Base-by-base conservation (phyloP, 2,329 filamentous ascomycete genomes). In the Diaporthe sp. region DNA sequence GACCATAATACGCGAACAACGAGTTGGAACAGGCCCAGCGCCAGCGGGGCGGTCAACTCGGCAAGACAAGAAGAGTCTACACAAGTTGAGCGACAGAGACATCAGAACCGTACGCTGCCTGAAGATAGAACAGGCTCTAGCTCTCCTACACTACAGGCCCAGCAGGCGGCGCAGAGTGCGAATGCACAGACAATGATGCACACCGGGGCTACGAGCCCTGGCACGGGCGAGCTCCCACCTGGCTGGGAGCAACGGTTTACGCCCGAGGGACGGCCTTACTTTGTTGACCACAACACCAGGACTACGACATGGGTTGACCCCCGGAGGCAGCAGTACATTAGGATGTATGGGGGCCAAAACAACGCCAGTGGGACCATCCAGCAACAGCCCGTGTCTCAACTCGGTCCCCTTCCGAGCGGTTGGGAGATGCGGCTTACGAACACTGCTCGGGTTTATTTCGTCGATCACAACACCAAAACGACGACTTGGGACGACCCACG, bases 351-450 rank as follows among this genome's bases (percentile, higher is more conserved):
- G 42, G 96, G 96, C 2, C 94, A 96, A 79, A 97, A 95, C 83
- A 94, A 93, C 76, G 91, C 92, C 78, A 95, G 93, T 79, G 96
- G 94, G 63, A 94, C 92, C 70, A 98, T 98, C 77, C 96, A 98
- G 84, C 96, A 98, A 82, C 97, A 99, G 84, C 96, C 97, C 0
- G 97, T 99, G 2, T 98, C 97, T 2, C 97, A 99, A 83, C 90
- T 99, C 59, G 97, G 97, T 5, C 97, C 97, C 35, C 85, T 99
- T 63, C 97, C 97, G 4, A 98, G 97, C 80, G 97, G 97, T 3
- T 99, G 97, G 97, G 97, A 99, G 88, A 99, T 99, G 97, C 94
- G 97, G 75, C 92, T 99, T 69, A 99, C 97, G 70, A 98, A 99
- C 84, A 99, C 97, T 19, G 97, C 97, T 37, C 91, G 97, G 75